These are phyloP conservation scores for Botrytis paeoniae DNA, from an alignment of 2,329 filamentous ascomycete genomes.

Conservation along the genomic window DNA sequence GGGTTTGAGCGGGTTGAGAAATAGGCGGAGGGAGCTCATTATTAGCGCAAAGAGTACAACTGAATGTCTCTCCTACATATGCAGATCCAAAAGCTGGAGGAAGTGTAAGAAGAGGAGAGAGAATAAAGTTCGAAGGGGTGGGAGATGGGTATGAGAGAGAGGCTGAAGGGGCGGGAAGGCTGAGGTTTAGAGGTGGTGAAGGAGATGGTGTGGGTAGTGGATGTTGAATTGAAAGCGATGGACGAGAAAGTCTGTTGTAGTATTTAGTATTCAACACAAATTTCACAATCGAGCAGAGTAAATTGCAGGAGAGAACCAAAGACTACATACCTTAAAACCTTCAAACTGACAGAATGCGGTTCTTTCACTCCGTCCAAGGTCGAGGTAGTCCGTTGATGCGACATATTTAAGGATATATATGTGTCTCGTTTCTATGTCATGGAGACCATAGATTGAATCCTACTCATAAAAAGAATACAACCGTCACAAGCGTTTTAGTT, in stretches of 20 bases:
- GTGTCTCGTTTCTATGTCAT: not conserved
- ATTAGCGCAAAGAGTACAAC: conserved; percentile 93
- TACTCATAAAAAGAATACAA: not conserved
- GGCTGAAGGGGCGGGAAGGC: conserved; percentile 46
- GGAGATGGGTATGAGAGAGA: conserved; percentile 69
- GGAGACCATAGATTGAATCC: not conserved
- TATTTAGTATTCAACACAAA: not conserved
- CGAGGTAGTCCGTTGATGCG: conserved; percentile 36
- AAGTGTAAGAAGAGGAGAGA: conserved; percentile 70
- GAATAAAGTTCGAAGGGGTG: conserved; percentile 43
- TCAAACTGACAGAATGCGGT: conserved; percentile 74
- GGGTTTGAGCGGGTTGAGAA: not conserved
- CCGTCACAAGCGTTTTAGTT: not conserved
- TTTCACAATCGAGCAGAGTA: too few species aligned
- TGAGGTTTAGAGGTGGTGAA: conserved; percentile 38
- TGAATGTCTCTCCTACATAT: conserved; percentile 93
- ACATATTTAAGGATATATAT: conserved; percentile 27
- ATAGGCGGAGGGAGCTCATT: conserved; percentile 60
- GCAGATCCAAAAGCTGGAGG: conserved; percentile 90
- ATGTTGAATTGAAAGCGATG: conserved; percentile 68
- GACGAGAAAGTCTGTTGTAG: conserved; percentile 69
- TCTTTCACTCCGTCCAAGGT: conserved; percentile 54
- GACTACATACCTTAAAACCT: conserved; percentile 61
- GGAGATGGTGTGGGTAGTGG: conserved; percentile 42
- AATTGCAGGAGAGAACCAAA: not conserved